Evolutionary conservation across 2,329 filamentous ascomycete genomes (phyloP), one percentile per base, ranked within the genome.

Genomic region (Penicillium olsonii): DNA sequence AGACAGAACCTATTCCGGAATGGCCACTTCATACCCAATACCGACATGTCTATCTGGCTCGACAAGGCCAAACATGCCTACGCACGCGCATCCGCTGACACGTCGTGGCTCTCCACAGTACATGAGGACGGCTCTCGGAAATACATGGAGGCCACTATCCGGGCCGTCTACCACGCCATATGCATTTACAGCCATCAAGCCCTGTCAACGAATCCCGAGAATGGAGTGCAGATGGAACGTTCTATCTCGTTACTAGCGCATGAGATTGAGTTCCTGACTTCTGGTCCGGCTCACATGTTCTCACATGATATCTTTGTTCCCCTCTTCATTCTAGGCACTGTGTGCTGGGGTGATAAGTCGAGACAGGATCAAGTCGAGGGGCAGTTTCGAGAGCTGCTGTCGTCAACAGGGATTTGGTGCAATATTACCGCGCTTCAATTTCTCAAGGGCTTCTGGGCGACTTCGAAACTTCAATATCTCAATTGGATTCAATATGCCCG

Each of bases 271-370:
- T 31, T 35, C 5, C 33, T 57, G 5, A 44, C 43, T 1, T 22
- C 15, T 10, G 48, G 44, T 9, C 17, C 52, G 19, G 12, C 37
- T 6, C 48, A 54, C 33, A 46, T 43, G 9, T 55, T 62, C 37
- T 54, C 59, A 10, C 61, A 64, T 17, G 56, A 59, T 18, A 38
- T 64, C 8, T 60, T 62, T 37, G 58, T 61, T 24, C 61, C 61
- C 12, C 37, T 60, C 1, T 64, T 64, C 43, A 55, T 64, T 34
- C 51, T 53, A 14, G 60, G 60, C 2, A 59, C 57, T 12, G 58
- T 61, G 22, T 53, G 56, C 27, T 47, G 45, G 42, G 42, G 8
- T 7, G 35, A 52, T 20, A n/a, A 10, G 8, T 2, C 15, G 11
- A 43, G 35, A 19, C 52, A 55, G 19, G 20, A 12, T 9, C 33